Percentiles rank a stretch among this genome's conserved stretches.
Conservation (phyloP, 139 green algal species). For the Coelastrella sp. region DNA sequence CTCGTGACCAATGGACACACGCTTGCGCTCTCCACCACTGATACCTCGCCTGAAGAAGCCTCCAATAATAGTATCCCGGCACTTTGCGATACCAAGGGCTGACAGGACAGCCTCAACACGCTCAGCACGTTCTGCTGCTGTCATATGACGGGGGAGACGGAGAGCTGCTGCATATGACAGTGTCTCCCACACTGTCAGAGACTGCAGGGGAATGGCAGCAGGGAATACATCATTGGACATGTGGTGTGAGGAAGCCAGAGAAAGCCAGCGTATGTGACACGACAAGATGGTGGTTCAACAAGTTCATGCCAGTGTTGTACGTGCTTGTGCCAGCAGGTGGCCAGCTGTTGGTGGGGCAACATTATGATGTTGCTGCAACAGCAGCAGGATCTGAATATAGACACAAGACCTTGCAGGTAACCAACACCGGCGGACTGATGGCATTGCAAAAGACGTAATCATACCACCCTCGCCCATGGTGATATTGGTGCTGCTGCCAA, state of each 20-base stretch:
- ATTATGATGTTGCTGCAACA: too few species aligned
- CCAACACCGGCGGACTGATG: too few species aligned
- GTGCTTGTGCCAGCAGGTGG: background rate
- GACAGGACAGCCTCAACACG: constrained; percentile 81
- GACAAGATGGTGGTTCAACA: too few species aligned
- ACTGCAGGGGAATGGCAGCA: background rate
- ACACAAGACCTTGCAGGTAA: too few species aligned
- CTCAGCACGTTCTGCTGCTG: constrained; percentile 63
- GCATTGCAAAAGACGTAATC: too few species aligned
- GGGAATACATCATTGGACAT: background rate
- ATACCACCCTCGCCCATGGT: background rate
- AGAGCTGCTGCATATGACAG: constrained; percentile 88
- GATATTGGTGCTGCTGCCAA: background rate
- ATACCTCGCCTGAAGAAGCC: constrained; percentile 88
- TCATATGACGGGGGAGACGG: constrained; percentile 81
- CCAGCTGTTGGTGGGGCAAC: background rate
- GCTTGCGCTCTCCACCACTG: constrained; percentile 95
- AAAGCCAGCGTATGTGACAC: too few species aligned
- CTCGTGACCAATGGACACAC: constrained; percentile 86
- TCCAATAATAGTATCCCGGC: constrained; percentile 91
- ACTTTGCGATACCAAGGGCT: constrained; percentile 79
- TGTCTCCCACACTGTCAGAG: constrained; percentile 58
- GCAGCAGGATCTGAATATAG: too few species aligned
- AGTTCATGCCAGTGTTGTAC: background rate
- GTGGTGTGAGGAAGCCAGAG: too few species aligned